Evolutionary conservation across 2,329 filamentous ascomycete genomes (phyloP).

Genomic region (Colletotrichum sp.): DNA sequence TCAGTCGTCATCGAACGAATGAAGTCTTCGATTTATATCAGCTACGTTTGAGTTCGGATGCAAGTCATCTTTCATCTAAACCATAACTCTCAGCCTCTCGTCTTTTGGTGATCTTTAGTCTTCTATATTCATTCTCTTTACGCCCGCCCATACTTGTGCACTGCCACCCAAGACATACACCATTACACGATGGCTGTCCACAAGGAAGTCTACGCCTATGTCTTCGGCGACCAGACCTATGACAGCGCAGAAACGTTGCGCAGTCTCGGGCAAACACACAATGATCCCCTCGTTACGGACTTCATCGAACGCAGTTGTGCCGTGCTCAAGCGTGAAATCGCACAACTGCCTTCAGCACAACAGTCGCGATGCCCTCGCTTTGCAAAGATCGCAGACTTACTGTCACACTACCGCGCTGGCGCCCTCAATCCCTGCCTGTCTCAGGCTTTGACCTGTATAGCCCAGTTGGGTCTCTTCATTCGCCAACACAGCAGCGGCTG

Average conservation of each 20-base stretch:
- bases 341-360: not conserved
- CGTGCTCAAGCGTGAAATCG: not conserved
- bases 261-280: not conserved
- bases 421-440: not conserved
- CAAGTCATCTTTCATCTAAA: not conserved
- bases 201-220: not conserved
- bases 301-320: not conserved
- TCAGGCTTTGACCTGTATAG: not conserved
- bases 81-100: not conserved
- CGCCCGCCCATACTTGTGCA: not conserved
- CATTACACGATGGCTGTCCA: not conserved
- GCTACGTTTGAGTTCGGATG: not conserved
- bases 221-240: slow-evolving; percentile 8
- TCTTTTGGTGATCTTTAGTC: not conserved
- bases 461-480: slow-evolving; percentile 9
- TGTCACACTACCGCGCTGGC: not conserved
- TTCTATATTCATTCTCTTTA: not conserved
- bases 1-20: not conserved
- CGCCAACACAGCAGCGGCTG: not conserved
- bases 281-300: not conserved
- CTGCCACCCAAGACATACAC: not conserved
- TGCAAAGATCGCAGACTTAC: not conserved
- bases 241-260: not conserved
- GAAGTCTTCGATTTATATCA: not conserved
- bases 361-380: not conserved